Evolutionary conservation across 75 land plant species (phyloP), one percentile per base, ranked within the genome.

Genomic region (Pinus albicaulis): DNA sequence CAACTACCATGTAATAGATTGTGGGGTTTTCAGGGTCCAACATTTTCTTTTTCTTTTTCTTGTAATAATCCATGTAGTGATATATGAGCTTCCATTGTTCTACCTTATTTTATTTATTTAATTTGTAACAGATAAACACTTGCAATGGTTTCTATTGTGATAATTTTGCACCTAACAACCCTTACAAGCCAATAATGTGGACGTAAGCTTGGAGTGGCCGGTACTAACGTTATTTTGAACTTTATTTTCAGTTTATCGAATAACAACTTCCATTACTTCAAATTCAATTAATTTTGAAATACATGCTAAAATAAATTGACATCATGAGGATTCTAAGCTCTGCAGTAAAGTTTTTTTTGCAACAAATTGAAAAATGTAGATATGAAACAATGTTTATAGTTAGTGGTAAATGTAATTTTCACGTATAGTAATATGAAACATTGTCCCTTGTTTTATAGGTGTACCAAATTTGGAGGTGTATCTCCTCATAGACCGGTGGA

Each of bases 141-240:
- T 91, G 96, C 79, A 93, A 93, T 60, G 96, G 96, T 5, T 93
- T 91, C 74, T 93, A 93, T 73, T 93, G 93, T 78, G 94, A 91
- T 71, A 16, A 28, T n/a, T n/a, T n/a, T 61, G 64, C 77, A 66
- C 90, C 96, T 28, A 93, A 91, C 81, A 82, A 86, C 56, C 80
- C 89, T 44, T 85, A 87, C 73, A 93, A 91, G 71, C 93, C 96
- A 24, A 81, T 68, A 73, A 77, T 93, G 79, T 93, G 96, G 92
- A 93, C 96, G 11, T 92, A 93, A 66, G 91, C 89, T 71, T 93
- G 93, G 93, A 93, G 85, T 79, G 92, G 93, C 71, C 91, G 93
- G 92, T 93, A 76, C 11, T 26, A 22, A 65, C 17, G 19, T 66
- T 10, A 66, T 17, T 36, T 41, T 41, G 48, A 5, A 41, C 28